A percentile compares a stretch with the other conserved stretches of the same genome.
phyloP scores from a whole-genome alignment of 202 grass and related monocot genomes.

The Cymbopogon flexuosus region DNA sequence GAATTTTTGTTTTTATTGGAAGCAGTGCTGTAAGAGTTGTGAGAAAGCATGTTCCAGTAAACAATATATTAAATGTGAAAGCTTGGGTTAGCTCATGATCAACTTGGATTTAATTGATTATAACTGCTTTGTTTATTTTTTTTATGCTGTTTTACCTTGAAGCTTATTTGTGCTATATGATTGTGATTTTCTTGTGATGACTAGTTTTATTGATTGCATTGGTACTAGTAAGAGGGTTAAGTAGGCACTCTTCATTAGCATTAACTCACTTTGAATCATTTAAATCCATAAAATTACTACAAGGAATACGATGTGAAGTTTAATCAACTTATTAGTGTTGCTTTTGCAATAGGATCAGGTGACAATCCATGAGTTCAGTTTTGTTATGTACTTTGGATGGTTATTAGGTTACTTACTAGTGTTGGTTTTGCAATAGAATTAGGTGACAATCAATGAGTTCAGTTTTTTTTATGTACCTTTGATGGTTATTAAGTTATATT shows the following conservation, averaged over 20 bases:
- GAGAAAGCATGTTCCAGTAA: not conserved
- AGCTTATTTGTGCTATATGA: not conserved
- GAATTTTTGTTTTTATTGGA: not conserved
- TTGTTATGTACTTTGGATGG: not conserved
- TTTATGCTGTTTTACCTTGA: not conserved
- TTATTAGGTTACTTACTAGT: slow-evolving; percentile 2
- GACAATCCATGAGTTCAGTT: not conserved
- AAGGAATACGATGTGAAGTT: not conserved
- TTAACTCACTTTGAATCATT: not conserved
- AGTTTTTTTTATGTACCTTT: not conserved
- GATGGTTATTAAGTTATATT: not conserved
- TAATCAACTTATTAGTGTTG: not conserved
- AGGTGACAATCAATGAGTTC: not conserved
- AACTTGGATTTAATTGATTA: not conserved
- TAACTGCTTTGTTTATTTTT: not conserved
- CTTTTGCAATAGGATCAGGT: not conserved
- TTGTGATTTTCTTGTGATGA: not conserved
- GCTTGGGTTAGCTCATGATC: not conserved
- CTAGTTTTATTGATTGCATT: slow-evolving; percentile 1
- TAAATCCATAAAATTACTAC: not conserved
- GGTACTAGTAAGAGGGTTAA: not conserved
- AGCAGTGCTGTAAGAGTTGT: not conserved
- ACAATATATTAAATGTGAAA: not conserved
- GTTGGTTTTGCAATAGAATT: not conserved
- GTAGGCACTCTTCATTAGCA: not conserved